Conservation (phyloP, 371 early-diverging fungal genomes). For the Rhizopus stolonifer region DNA sequence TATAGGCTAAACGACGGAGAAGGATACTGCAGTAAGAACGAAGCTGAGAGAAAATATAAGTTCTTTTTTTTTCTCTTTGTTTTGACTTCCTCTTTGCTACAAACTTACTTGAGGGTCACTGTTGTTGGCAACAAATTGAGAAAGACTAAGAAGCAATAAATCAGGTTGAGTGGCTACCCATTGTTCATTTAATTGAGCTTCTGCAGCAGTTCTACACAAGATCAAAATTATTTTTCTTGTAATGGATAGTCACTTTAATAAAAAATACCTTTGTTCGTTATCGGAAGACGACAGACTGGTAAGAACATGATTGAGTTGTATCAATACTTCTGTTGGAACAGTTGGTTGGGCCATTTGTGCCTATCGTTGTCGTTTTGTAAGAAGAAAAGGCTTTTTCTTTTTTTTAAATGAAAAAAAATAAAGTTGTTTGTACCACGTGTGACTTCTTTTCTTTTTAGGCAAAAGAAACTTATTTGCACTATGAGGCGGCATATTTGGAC, state of each 20-base stretch:
- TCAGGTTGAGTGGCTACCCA: conserved; percentile 73
- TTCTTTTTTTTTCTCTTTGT: neutral
- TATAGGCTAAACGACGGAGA: conserved; percentile 84
- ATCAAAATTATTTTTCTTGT: neutral
- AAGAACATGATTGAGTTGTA: conserved; percentile 60
- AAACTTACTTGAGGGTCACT: conserved; percentile 52
- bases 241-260: neutral
- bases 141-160: conserved; percentile 66
- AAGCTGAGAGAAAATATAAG: conserved; percentile 48
- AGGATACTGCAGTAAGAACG: conserved; percentile 89
- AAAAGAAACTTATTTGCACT: neutral
- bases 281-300: conserved; percentile 61
- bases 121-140: conserved; percentile 58
- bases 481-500: neutral
- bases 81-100: neutral
- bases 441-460: conserved; percentile 17
- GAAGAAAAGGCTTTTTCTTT: conserved; percentile 2
- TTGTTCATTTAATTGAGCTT: conserved; percentile 68
- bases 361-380: conserved; percentile 9
- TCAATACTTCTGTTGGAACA: conserved; percentile 59
- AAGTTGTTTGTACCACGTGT: conserved; percentile 9
- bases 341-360: conserved; percentile 37
- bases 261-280: conserved; percentile 48
- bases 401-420: conserved; percentile 10
- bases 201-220: conserved; percentile 58